Evolutionary conservation across 2,329 filamentous ascomycete genomes (phyloP).

Genomic region (Phialophora chinensis): DNA sequence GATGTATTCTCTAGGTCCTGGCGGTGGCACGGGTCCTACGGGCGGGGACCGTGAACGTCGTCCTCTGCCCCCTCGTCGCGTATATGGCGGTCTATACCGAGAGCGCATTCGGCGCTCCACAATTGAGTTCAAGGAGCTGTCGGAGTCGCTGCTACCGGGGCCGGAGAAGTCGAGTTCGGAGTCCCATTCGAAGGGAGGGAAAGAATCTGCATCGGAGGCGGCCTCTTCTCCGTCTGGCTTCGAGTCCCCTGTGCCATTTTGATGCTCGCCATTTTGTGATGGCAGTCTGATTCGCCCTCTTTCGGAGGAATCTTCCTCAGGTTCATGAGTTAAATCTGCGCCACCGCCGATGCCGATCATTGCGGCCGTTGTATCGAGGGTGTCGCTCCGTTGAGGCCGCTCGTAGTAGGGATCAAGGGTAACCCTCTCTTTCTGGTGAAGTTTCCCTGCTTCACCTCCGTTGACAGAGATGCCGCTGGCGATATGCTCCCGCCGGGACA

Average conservation of each 20-base stretch:
- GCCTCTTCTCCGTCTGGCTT: slow-evolving; percentile 30
- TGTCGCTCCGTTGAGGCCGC: slow-evolving; percentile 27
- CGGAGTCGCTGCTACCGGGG: slow-evolving; percentile 1
- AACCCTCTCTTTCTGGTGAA: not conserved
- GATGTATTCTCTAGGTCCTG: slow-evolving; percentile 2
- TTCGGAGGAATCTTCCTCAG: not conserved
- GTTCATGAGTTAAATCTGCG: not conserved
- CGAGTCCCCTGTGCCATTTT: not conserved
- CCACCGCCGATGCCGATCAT: slow-evolving; percentile 20
- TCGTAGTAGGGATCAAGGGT: not conserved
- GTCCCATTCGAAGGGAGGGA: slow-evolving; percentile 52
- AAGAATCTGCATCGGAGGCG: slow-evolving; percentile 45
- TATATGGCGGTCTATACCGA: slow-evolving; percentile 11
- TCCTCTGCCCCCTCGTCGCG: slow-evolving; percentile 14
- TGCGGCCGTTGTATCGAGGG: slow-evolving; percentile 29
- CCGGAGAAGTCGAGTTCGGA: slow-evolving; percentile 50
- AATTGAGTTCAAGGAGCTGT: not conserved
- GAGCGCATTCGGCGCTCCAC: not conserved
- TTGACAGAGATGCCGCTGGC: not conserved
- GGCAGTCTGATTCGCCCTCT: not conserved
- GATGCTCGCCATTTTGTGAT: not conserved
- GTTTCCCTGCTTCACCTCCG: too few relatives aligned
- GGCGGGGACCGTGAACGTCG: slow-evolving; percentile 16
- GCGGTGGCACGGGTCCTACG: not conserved
- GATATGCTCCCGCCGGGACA: slow-evolving; percentile 17